Base-by-base conservation (phyloP, 2,329 filamentous ascomycete species). In the Exserohilum rostratum region DNA sequence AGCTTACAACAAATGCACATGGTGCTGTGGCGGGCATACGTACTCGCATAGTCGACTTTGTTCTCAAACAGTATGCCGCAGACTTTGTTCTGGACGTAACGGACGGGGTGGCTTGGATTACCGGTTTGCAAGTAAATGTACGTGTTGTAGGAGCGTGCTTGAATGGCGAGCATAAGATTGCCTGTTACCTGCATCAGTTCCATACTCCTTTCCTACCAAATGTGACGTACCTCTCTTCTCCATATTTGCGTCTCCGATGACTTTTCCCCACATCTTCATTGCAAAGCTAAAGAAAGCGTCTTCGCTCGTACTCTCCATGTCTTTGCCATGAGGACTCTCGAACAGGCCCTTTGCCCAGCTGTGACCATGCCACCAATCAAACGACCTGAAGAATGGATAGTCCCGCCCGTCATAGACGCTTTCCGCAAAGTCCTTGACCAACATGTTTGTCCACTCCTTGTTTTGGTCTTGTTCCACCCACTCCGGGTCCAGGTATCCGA, bases 311-410 rank as follows among this genome's bases (percentile, higher is more conserved):
- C 90, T 95, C 74, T 98, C 95, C 77, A 93, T 84, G 72, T 93
- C 86, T 77, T 93, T 93, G 57, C 90, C 90, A 71, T 93, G 89
- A 50, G 79, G 79, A 33, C 84, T 82, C 58, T 89, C 84, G 66
- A 86, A 90, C 5, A 93, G 77, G 1, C 90, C 90, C 50, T 91
- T 91, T 2, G 93, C 93, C 91, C 93, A 97, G 54, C 89, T 92
- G 80, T 98, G 95, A 2, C 93, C 95, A 68, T 96, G 87, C 74
- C 88, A 98, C 91, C 91, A 97, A 76, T 98, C 95, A 69, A 97
- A 98, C 52, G 82, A 85, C 44, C 95, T 85, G 57, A 84, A 93
- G 63, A 91, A 87, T 0, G 93, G 93, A 74, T 96, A 98, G 46
- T 72, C 69, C 1, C 68, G 45, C 1, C 69, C 67, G 65, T 86